Evolutionary conservation across 306 rosid genomes (phyloP).

Genomic region (Luffa aegyptiaca): DNA sequence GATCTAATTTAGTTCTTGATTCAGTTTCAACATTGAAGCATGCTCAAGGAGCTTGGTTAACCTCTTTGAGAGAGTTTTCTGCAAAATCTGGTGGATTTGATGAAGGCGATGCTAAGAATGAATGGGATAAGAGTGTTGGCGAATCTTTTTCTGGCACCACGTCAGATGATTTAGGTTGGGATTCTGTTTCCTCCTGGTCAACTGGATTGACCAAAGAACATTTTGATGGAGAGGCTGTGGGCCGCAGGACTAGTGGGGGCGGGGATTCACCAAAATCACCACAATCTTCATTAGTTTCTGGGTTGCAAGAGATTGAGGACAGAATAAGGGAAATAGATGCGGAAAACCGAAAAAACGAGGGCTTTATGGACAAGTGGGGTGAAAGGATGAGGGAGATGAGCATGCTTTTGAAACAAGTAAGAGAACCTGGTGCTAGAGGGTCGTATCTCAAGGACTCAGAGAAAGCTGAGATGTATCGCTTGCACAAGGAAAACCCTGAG

Average conservation of each 20-base stretch:
- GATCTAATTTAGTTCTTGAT: neutral
- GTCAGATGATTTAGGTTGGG: constrained; percentile 27
- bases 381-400: constrained; percentile 38
- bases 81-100: constrained; percentile 27
- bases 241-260: constrained; percentile 7
- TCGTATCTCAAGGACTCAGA: constrained; percentile 81
- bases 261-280: constrained; percentile 8
- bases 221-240: constrained; percentile 60
- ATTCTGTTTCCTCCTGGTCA: constrained; percentile 52
- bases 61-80: constrained; percentile 19
- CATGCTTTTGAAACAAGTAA: constrained; percentile 51
- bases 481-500: constrained; percentile 68
- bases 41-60: constrained; percentile 10
- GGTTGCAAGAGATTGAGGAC: constrained; percentile 51
- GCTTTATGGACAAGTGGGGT: constrained; percentile 49
- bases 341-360: constrained; percentile 36
- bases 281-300: constrained; percentile 18
- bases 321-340: constrained; percentile 35
- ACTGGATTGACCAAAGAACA: constrained; percentile 62
- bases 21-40: constrained; percentile 3
- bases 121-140: constrained; percentile 23
- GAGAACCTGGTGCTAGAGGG: constrained; percentile 88
- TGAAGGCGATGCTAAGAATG: constrained; percentile 18
- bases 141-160: constrained; percentile 16
- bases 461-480: constrained; percentile 66